Conservation (phyloP, 306 rosid species). For the Castanospermum australe region DNA sequence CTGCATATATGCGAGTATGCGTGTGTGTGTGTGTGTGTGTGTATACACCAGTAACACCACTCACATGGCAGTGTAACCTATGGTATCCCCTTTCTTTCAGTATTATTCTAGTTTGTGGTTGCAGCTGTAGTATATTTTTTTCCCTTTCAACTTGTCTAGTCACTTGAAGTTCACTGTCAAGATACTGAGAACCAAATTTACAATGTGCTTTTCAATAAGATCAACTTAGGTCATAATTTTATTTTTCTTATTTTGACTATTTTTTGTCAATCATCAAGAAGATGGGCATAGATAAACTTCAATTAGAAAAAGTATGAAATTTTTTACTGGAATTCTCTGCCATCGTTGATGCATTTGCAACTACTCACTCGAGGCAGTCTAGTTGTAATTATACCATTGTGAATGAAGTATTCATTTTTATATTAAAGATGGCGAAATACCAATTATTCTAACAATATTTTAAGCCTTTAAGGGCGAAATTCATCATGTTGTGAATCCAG, state of each 20-base stretch:
- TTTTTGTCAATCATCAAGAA: not conserved
- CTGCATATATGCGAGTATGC: not conserved
- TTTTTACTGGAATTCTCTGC: not conserved
- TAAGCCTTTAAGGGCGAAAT: constrained; percentile 58
- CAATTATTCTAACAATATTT: not conserved
- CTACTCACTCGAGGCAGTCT: not conserved
- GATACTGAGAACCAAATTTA: not conserved
- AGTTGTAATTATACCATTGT: not conserved
- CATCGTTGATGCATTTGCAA: not conserved
- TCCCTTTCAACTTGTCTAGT: not conserved
- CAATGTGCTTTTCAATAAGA: not conserved
- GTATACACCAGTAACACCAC: no score
- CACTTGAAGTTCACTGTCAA: not conserved
- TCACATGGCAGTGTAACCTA: not conserved
- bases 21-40: no score
- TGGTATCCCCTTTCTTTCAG: constrained; percentile 11
- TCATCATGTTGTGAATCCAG: constrained; percentile 76
- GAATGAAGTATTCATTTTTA: not conserved
- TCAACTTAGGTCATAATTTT: not conserved
- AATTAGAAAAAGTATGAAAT: constrained; percentile 46
- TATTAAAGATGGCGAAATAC: not conserved
- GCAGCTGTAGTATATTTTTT: constrained; percentile 35
- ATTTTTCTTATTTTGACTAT: not conserved
- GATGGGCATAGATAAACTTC: constrained; percentile 50
- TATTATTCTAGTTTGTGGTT: not conserved